Conservation (phyloP, 257 asterid genomes). For the Orobanche coerulescens region DNA sequence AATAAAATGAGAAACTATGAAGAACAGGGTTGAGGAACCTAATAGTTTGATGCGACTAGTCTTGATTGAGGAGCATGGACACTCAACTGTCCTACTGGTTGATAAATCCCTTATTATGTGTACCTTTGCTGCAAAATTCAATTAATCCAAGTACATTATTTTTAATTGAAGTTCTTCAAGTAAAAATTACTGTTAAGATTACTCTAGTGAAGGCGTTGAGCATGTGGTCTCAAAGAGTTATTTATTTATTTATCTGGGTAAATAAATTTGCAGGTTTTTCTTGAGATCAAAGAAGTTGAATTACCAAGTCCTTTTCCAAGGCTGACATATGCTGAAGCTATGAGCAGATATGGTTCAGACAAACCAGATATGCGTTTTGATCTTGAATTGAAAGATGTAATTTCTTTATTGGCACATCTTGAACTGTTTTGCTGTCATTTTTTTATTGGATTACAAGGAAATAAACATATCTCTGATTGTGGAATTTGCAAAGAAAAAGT, state of each 20-base stretch:
- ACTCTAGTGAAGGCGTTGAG: neutral
- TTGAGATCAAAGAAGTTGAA: constrained; percentile 73
- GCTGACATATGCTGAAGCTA: constrained; percentile 86
- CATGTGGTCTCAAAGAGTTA: neutral
- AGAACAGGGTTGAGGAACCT: too few relatives aligned
- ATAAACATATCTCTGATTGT: neutral
- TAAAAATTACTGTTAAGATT: neutral
- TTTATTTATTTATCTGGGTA: too few relatives aligned
- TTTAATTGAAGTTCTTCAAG: neutral
- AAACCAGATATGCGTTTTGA: constrained; percentile 86
- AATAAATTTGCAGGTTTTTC: constrained; percentile 57
- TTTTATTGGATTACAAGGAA: neutral
- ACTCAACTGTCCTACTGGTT: neutral
- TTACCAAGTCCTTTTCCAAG: constrained; percentile 89
- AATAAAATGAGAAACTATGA: neutral
- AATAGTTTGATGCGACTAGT: too few relatives aligned
- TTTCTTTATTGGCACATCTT: constrained; percentile 17
- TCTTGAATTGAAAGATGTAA: constrained; percentile 74
- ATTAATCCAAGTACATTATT: too few relatives aligned
- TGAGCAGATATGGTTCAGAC: constrained; percentile 87
- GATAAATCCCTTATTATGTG: neutral
- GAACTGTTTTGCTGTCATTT: constrained; percentile 11
- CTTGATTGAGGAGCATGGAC: neutral
- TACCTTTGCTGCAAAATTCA: too few relatives aligned
- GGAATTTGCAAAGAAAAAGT: neutral